Base-by-base conservation (phyloP, 2,329 filamentous ascomycete genomes). In the Keithomyces neogunnii region DNA sequence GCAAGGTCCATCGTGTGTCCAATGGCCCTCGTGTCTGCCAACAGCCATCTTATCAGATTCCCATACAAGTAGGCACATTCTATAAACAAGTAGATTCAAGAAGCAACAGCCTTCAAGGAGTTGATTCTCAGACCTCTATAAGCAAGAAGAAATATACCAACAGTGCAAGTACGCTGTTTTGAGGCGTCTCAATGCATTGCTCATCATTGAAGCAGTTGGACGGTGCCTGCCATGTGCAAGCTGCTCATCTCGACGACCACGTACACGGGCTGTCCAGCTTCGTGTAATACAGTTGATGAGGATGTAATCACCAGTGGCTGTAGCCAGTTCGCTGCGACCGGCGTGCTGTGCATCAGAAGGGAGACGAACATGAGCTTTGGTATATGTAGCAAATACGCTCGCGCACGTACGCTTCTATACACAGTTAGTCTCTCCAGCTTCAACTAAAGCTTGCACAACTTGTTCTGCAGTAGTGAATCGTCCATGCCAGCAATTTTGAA, bases 401-500 rank as follows among this genome's bases (percentile, higher is more conserved):
- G 36, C 36, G 36, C 36, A 39, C 36, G 6, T 39, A 39, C 36
- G 36, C 11, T 39, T 39, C 36, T 48, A 40, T 10, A n/a, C 36
- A 49, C 28, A 10, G 43, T 43, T 42, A 26, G 42, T 40, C 30
- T 42, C 47, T 33, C 36, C 28, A n/a, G 47, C 38, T n/a, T 49
- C 26, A 49, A 42, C 36, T 43, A 49, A 44, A 43, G 38, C 48
- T 36, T 49, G 38, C 5, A 49, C 48, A 35, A 44, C 48, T 49
- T 49, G 7, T 44, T 35, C 39, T 44, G 48, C 30, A 28, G 48
- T 29, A 29, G 48, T 26, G 30, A 49, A 33, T 49, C 36, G 48
- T 36, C 51, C 42, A 47, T 26, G 2, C 51, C 42, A 52, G 47
- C 47, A 52, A 35, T 33, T 30, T 32, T 39, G 47, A 47, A 52